A percentile compares a stretch with the other conserved stretches of the same genome.
phyloP scores from a whole-genome alignment of 495 filamentous ascomycete genomes.

The Trichocladium uniseriatum region DNA sequence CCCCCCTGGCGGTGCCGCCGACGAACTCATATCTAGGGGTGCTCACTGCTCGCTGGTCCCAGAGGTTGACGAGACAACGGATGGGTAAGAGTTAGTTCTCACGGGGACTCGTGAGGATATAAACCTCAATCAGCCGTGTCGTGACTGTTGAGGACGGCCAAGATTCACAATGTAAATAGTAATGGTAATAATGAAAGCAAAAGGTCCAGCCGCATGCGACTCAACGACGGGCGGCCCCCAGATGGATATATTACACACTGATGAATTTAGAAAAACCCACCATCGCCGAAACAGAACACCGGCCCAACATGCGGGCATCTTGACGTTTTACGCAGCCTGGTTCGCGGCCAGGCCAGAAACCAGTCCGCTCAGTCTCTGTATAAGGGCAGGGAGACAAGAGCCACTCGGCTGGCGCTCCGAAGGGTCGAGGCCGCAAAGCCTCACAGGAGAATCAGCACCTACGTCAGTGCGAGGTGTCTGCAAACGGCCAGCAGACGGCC shows the following conservation, averaged over 20 bases:
- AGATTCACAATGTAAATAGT: neutral
- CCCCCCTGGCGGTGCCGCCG: neutral
- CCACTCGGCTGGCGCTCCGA: neutral
- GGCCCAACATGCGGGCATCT: neutral
- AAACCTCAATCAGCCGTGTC: neutral
- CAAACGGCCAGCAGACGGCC: neutral
- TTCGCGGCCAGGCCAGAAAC: neutral
- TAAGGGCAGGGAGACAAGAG: neutral
- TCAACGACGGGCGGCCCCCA: neutral
- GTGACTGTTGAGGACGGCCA: neutral
- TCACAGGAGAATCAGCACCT: neutral
- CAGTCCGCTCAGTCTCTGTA: neutral
- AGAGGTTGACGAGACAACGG: neutral
- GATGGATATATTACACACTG: neutral
- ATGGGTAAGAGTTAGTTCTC: neutral
- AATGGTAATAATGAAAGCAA: neutral
- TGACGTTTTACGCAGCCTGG: neutral
- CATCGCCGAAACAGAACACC: neutral
- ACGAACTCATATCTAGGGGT: neutral
- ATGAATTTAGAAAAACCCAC: neutral
- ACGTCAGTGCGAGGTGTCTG: neutral
- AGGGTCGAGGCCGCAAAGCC: neutral
- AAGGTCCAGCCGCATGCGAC: neutral
- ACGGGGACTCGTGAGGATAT: neutral
- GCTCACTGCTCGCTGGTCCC: neutral